A percentile compares a stretch with the other conserved stretches of the same genome.
Conservation (phyloP, 1,284 basidiomycete genomes). For the Sporisorium iseilematis-ciliati region DNA sequence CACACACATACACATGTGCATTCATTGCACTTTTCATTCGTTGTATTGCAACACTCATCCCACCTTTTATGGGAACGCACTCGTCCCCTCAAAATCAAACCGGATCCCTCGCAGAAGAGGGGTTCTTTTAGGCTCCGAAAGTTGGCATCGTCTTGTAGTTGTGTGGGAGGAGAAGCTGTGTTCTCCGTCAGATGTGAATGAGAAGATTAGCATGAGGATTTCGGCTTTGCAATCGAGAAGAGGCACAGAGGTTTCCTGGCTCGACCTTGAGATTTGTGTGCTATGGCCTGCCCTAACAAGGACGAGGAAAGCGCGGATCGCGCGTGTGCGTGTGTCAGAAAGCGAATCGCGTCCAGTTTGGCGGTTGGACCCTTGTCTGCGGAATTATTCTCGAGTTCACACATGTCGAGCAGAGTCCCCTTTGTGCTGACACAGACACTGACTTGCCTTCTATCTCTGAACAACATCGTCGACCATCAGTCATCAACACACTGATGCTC, state of each 20-base stretch:
- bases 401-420: neutral
- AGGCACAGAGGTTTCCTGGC: neutral
- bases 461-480: neutral
- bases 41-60: conserved; percentile 38
- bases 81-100: conserved; percentile 37
- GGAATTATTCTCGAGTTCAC: too few species aligned
- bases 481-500: conserved; percentile 1
- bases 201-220: neutral
- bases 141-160: neutral
- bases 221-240: neutral
- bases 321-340: neutral
- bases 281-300: neutral
- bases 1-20: conserved; percentile 18
- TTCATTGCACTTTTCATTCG: conserved; percentile 4
- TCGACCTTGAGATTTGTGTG: neutral
- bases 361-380: conserved; percentile 1
- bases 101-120: conserved; percentile 39
- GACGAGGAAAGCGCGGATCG: neutral
- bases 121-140: conserved; percentile 39
- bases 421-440: neutral
- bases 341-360: conserved; percentile 6
- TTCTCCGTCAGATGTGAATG: neutral
- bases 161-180: neutral
- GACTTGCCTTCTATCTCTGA: neutral
- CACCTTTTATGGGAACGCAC: conserved; percentile 16